Base-by-base conservation (phyloP, 2,329 filamentous ascomycete species). In the Exophiala mesophila region DNA sequence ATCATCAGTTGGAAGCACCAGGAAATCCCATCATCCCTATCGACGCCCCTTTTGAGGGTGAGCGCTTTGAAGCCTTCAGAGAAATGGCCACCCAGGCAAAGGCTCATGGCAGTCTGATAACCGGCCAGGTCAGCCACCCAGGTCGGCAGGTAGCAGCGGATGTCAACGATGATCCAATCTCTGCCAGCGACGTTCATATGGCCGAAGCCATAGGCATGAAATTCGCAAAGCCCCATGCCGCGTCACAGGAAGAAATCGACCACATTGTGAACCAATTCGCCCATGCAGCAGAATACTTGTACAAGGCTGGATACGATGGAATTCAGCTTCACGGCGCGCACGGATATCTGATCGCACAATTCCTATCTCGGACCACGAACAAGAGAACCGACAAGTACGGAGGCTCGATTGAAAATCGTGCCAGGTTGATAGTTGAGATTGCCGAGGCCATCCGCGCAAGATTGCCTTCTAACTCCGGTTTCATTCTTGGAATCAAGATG, bases 361-460 rank as follows among this genome's bases (percentile, higher is more conserved):
- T 80, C 55, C 57, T 80, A 10, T 72, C 68, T 4, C 59, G 65
- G 1, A 66, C 63, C 20, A 68, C 65, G 0, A 81, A 80, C 53
- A 56, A 69, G 59, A 72, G 80, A 36, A 83, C 74, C 15, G 80
- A 84, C 59, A 54, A 71, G 39, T 85, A 84, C 59, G 80, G 81
- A 39, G 81, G 82, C 44, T 71, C 67, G 58, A 78, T 83, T 52
- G 74, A 79, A 56, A 83, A 83, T 66, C 74, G 81, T 48, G 74
- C 67, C 12, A 73, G 80, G 13, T 57, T 83, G 23, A 64, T 80
- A 30, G 54, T 71, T 5, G 77, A 83, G 53, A 63, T 78, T 31
- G 67, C 75, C 40, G 57, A 68, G 39, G 46, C 48, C 16, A 58
- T 59, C 26, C 50, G 55, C 21, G 28, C 47, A 34, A 38, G 51